Evolutionary conservation across 2,329 filamentous ascomycete genomes (phyloP).

Genomic region (Sclerotinia borealis): DNA sequence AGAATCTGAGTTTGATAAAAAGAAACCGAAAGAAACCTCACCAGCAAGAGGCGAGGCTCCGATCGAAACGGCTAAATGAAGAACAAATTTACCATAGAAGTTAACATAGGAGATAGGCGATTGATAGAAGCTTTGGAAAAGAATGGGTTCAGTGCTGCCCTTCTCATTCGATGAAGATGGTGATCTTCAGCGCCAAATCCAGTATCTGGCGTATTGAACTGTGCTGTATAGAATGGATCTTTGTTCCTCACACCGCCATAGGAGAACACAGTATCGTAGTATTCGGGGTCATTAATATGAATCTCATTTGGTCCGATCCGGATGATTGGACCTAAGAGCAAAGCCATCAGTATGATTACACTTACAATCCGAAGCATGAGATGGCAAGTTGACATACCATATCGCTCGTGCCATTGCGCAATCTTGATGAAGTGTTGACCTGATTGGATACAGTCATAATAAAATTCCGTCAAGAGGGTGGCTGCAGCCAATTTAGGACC

Average conservation of each 20-base stretch:
- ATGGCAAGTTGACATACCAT: neutral
- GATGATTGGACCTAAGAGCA: slow-evolving; percentile 17
- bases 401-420: neutral
- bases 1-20: neutral
- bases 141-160: slow-evolving; percentile 24
- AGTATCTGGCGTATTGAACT: slow-evolving; percentile 5
- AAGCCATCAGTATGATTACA: neutral
- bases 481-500: slow-evolving; percentile 10
- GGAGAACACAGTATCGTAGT: slow-evolving; percentile 22
- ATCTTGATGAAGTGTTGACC: slow-evolving; percentile 1
- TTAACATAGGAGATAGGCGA: slow-evolving; percentile 21
- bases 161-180: slow-evolving; percentile 21
- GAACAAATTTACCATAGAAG: slow-evolving; percentile 9
- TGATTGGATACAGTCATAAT: slow-evolving; percentile 1
- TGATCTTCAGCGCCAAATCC: slow-evolving; percentile 23
- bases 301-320: slow-evolving; percentile 20
- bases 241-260: slow-evolving; percentile 14
- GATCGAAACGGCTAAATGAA: neutral
- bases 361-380: neutral
- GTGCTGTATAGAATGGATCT: slow-evolving; percentile 16
- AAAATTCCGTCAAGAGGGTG: slow-evolving; percentile 1
- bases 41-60: neutral
- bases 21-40: neutral
- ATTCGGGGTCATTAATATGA: slow-evolving; percentile 18
- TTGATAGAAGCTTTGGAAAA: slow-evolving; percentile 21